These are phyloP conservation scores for Dioscorea dumetorum DNA, from an alignment of 106 monocot species.

Conservation along the genomic window DNA sequence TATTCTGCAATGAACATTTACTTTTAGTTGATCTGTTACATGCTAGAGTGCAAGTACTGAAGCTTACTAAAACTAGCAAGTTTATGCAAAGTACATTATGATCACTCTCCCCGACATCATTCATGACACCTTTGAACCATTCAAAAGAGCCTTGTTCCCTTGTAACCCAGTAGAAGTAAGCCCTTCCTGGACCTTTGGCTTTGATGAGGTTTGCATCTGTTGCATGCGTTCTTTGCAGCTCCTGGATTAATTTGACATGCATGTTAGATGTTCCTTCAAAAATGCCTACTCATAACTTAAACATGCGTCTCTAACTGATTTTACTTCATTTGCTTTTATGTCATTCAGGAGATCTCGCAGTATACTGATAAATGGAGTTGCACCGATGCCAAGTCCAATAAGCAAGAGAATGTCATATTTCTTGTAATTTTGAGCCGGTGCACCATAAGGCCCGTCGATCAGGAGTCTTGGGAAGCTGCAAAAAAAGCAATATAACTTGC, in stretches of 20 bases:
- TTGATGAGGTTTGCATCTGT: constrained; percentile 14
- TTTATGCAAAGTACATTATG: constrained; percentile 30
- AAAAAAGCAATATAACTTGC: background rate
- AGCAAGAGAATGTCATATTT: constrained; percentile 93
- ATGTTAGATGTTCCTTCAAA: background rate
- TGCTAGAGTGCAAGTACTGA: too few relatives aligned
- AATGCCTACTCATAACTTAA: background rate
- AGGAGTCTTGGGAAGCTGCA: constrained; percentile 78
- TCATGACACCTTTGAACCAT: constrained; percentile 96
- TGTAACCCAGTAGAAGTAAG: constrained; percentile 98
- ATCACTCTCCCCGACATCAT: constrained; percentile 87
- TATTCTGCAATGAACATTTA: constrained; percentile 27
- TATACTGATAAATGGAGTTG: constrained; percentile 98
- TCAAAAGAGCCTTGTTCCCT: constrained; percentile 95
- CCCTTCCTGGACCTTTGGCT: constrained; percentile 52
- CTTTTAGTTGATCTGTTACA: background rate
- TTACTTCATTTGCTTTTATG: constrained; percentile 50
- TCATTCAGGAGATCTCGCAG: constrained; percentile 83
- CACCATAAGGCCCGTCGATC: constrained; percentile 93
- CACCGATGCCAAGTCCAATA: constrained; percentile 91
- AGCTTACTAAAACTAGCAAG: too few relatives aligned
- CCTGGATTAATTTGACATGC: constrained; percentile 17
- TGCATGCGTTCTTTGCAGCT: constrained; percentile 8
- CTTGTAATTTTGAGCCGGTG: constrained; percentile 95
- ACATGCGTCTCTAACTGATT: background rate